These are phyloP conservation scores for Eucalyptus regnans DNA, from an alignment of 345 rosid species.

Conservation along the genomic window DNA sequence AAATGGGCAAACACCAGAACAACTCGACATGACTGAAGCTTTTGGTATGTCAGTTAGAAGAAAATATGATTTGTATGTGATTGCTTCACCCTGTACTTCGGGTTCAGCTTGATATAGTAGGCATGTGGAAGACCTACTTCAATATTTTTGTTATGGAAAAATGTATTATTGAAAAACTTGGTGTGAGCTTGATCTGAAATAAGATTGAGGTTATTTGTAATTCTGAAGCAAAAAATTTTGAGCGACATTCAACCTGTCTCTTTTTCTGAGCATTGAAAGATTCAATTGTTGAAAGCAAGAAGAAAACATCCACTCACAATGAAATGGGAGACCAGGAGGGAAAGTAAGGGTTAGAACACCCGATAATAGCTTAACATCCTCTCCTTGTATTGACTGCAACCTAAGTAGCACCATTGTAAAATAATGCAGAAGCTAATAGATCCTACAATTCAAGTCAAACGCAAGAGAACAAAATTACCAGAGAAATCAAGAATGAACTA, in stretches of 20 bases:
- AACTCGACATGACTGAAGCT: neutral
- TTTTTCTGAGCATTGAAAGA: neutral
- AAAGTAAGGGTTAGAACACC: fast-evolving
- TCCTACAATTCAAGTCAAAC: no score
- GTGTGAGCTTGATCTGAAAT: neutral
- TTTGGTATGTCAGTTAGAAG: neutral
- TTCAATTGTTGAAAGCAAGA: neutral
- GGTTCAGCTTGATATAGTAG: neutral
- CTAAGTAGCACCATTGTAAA: neutral
- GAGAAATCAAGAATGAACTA: no score
- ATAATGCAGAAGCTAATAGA: no score
- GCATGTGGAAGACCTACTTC: neutral
- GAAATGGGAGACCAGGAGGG: neutral
- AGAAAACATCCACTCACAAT: neutral
- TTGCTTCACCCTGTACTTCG: neutral
- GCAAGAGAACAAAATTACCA: no score
- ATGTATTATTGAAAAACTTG: neutral
- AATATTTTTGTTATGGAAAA: neutral
- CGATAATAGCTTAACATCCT: neutral
- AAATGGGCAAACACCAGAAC: neutral
- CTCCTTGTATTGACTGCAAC: neutral
- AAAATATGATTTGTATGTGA: neutral
- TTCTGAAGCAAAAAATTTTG: neutral
- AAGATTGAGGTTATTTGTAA: neutral
- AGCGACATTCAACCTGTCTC: neutral